Percentiles rank a stretch among this genome's conserved stretches.
Conservation (phyloP, 768 basidiomycete species). For the Tricholoma hemisulphureum region DNA sequence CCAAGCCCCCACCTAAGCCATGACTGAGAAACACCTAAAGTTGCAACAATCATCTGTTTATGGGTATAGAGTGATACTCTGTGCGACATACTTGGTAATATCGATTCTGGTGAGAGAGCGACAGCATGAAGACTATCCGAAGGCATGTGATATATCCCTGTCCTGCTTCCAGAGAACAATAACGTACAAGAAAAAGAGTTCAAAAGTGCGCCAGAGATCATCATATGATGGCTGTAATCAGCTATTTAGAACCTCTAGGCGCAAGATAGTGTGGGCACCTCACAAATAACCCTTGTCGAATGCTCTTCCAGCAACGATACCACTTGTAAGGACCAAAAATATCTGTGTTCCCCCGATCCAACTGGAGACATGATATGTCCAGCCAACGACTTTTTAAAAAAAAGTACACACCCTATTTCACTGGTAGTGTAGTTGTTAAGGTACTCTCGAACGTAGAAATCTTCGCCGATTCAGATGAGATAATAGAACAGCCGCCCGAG, state of each 20-base stretch:
- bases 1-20: slow-evolving; percentile 44
- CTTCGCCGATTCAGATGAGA: slow-evolving; percentile 7
- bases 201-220: slow-evolving; percentile 15
- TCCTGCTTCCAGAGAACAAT: background rate
- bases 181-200: slow-evolving; percentile 12
- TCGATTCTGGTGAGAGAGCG: slow-evolving; percentile 27
- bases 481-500: background rate
- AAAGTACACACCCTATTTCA: slow-evolving; percentile 20
- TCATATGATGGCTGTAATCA: slow-evolving; percentile 14
- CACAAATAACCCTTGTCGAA: slow-evolving; percentile 32
- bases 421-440: slow-evolving; percentile 18
- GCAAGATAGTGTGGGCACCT: background rate
- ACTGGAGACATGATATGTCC: slow-evolving; percentile 7
- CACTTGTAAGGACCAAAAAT: slow-evolving; percentile 22
- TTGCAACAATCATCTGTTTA: background rate
- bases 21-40: slow-evolving; percentile 42
- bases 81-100: slow-evolving; percentile 30
- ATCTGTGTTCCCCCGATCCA: slow-evolving; percentile 29
- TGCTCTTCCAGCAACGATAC: slow-evolving; percentile 25
- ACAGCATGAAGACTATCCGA: slow-evolving; percentile 28
- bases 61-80: background rate
- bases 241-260: background rate
- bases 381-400: background rate
- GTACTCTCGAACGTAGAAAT: slow-evolving; percentile 27
- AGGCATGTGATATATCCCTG: background rate